Evolutionary conservation across 2,329 filamentous ascomycete species (phyloP).

Genomic region (Stemphylium vesicarium): DNA sequence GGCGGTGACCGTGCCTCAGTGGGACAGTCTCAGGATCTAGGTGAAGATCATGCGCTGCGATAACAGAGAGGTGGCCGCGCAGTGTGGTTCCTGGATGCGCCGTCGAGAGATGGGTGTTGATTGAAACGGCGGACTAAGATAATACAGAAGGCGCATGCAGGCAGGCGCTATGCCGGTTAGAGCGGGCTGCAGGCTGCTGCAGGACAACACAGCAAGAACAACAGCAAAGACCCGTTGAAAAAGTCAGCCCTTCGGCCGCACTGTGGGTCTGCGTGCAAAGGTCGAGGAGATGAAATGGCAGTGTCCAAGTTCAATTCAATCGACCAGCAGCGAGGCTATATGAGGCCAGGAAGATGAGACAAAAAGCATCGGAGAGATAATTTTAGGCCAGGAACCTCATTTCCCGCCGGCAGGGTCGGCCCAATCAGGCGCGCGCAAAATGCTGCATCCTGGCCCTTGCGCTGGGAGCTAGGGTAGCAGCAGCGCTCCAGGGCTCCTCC

Average conservation of each 20-base stretch:
- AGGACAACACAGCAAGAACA: conserved; percentile 3
- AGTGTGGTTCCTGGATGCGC: neutral
- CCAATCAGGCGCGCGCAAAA: conserved; percentile 32
- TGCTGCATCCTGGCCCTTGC: conserved; percentile 25
- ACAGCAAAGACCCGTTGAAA: neutral
- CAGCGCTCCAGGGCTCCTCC: conserved; percentile 1
- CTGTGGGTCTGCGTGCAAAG: neutral
- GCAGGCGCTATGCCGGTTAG: conserved; percentile 4
- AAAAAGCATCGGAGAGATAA: conserved; percentile 31
- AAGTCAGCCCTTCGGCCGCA: neutral
- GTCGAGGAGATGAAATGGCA: neutral
- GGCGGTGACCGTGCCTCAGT: neutral
- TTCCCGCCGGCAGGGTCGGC: conserved; percentile 26
- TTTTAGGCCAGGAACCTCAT: conserved; percentile 39
- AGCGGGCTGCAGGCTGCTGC: conserved; percentile 1
- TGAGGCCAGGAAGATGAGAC: conserved; percentile 2
- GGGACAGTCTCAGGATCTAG: neutral
- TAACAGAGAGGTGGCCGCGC: neutral
- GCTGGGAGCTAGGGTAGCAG: conserved; percentile 9
- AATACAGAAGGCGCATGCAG: neutral
- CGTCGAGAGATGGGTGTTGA: neutral
- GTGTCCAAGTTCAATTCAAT: no score
- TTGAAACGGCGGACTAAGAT: neutral
- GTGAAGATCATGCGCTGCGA: neutral
- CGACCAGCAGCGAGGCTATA: no score